phyloP scores from a whole-genome alignment of 768 basidiomycete genomes.

The Lyophyllum semitale region DNA sequence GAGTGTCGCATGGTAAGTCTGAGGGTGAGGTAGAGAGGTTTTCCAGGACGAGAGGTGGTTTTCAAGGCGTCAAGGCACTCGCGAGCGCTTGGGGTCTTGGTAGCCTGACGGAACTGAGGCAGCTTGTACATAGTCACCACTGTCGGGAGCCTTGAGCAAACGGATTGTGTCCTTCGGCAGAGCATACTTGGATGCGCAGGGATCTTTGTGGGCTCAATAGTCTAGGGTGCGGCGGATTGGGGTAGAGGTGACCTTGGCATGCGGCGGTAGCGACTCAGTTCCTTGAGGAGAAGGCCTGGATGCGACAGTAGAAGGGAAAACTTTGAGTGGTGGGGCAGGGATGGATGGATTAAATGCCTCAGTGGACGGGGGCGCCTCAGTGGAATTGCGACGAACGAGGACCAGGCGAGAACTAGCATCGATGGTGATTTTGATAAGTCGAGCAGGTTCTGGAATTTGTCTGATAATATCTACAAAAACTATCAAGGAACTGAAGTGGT shows the following conservation, averaged over 20 bases:
- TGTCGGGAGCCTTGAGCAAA: constrained; percentile 27
- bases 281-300: constrained; percentile 12
- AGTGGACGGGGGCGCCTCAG: constrained; percentile 29
- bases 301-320: constrained; percentile 7
- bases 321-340: constrained; percentile 19
- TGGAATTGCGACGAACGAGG: constrained; percentile 51
- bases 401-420: constrained; percentile 28
- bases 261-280: neutral
- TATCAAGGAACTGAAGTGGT: too few relatives aligned
- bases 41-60: constrained; percentile 44
- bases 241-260: neutral
- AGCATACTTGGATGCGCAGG: neutral
- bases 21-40: constrained; percentile 57
- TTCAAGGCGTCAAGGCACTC: constrained; percentile 62
- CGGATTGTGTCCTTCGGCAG: constrained; percentile 20
- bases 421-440: too few relatives aligned
- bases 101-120: constrained; percentile 30
- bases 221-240: constrained; percentile 22
- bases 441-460: too few relatives aligned
- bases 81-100: constrained; percentile 36
- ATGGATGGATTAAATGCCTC: constrained; percentile 23
- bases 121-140: constrained; percentile 25
- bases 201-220: constrained; percentile 8
- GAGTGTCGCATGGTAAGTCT: constrained; percentile 63
- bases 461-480: too few relatives aligned